Conservation (phyloP, 2,329 filamentous ascomycete genomes). For the Trichoderma sp. region DNA sequence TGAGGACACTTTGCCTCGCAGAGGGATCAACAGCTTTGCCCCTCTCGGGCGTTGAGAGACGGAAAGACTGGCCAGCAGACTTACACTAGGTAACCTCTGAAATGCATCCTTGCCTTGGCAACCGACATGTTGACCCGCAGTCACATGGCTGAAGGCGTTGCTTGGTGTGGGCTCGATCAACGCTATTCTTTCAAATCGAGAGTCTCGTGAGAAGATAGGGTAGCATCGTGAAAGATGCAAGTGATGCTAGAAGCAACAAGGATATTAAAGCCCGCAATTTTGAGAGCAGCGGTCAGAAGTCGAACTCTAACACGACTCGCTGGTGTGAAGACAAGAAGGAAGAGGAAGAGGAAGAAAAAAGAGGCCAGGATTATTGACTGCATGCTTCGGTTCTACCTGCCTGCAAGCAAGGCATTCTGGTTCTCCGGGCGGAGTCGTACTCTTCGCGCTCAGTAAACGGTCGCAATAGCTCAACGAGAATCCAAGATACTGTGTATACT, state of each 20-base stretch:
- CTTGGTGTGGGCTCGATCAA: background rate
- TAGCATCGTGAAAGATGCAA: constrained; percentile 10
- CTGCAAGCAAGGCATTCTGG: background rate
- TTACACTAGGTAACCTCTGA: constrained; percentile 7
- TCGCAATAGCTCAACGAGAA: background rate
- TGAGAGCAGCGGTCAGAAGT: constrained; percentile 8
- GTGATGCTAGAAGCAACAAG: background rate
- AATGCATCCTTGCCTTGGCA: constrained; percentile 11
- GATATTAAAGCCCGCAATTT: constrained; percentile 6
- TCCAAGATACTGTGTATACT: background rate
- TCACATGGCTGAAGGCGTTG: constrained; percentile 17
- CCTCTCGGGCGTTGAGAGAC: constrained; percentile 1
- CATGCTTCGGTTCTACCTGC: background rate
- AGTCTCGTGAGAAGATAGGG: constrained; percentile 14
- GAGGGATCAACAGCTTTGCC: background rate
- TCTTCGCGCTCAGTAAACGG: background rate
- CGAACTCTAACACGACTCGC: background rate
- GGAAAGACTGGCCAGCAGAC: background rate
- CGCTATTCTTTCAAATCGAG: constrained; percentile 8
- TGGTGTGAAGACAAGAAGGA: background rate
- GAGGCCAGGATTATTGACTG: background rate
- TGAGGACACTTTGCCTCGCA: background rate
- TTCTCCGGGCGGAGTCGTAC: background rate
- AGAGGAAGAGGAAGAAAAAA: background rate
- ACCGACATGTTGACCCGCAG: constrained; percentile 6